These are phyloP conservation scores for Oryza glumipatula DNA, from an alignment of 176 grass and related monocot genomes.

Conservation along the genomic window DNA sequence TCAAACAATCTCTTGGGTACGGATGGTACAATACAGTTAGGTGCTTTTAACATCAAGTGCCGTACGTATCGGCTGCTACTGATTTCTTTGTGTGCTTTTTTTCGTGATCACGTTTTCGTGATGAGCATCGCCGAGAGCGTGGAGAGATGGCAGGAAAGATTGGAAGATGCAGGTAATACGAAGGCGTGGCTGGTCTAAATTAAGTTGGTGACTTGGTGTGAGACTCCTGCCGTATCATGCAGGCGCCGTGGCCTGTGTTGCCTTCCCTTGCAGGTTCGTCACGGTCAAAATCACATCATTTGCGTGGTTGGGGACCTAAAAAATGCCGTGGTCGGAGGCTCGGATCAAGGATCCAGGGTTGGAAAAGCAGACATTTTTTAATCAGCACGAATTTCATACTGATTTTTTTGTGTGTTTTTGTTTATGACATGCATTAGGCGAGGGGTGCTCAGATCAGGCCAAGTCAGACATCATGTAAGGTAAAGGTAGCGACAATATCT, in stretches of 20 bases:
- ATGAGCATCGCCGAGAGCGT: background rate
- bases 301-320: conserved; percentile 18
- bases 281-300: conserved; percentile 53
- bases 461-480: background rate
- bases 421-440: background rate
- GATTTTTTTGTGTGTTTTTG: background rate
- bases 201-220: conserved; percentile 7
- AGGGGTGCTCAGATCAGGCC: background rate
- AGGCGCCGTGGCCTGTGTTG: conserved; percentile 4
- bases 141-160: conserved; percentile 2
- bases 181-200: conserved; percentile 1
- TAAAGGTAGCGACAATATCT: background rate
- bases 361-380: background rate
- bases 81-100: background rate
- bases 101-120: background rate
- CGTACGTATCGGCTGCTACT: background rate
- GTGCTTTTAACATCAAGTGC: background rate
- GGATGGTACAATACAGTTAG: background rate
- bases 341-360: background rate
- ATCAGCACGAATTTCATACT: background rate
- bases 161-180: background rate
- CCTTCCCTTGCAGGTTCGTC: background rate
- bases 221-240: conserved; percentile 25
- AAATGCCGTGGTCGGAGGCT: background rate
- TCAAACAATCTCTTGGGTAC: background rate